Percentiles rank a stretch among this genome's conserved stretches.
phyloP scores from a whole-genome alignment of 1,284 basidiomycete species.

The Coniferiporia sulphurascens region DNA sequence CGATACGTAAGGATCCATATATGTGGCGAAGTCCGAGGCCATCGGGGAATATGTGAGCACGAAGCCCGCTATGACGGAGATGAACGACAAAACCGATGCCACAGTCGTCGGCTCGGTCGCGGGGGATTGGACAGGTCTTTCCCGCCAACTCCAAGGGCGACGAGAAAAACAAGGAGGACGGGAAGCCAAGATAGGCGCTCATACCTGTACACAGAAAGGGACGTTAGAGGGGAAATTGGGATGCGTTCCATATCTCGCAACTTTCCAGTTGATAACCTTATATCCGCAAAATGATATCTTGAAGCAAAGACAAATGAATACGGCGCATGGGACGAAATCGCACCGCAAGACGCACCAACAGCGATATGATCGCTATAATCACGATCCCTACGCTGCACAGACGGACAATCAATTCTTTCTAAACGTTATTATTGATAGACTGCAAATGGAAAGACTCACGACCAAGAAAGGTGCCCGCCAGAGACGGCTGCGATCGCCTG shows the following conservation, averaged over 20 bases:
- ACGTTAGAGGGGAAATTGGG: neutral
- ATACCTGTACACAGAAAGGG: constrained; percentile 29
- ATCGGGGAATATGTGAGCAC: constrained; percentile 54
- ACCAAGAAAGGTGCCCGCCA: constrained; percentile 60
- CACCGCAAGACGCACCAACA: constrained; percentile 40
- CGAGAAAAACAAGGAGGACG: constrained; percentile 59
- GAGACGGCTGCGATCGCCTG: constrained; percentile 73
- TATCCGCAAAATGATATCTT: constrained; percentile 58
- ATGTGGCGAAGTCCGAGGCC: constrained; percentile 56
- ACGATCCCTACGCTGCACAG: constrained; percentile 84
- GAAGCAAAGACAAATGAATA: neutral
- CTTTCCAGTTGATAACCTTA: constrained; percentile 52
- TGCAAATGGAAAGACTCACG: constrained; percentile 43
- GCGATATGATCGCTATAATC: constrained; percentile 64
- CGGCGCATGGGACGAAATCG: neutral
- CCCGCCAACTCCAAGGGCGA: constrained; percentile 56
- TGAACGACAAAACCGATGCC: constrained; percentile 34
- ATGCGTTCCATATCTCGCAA: no score
- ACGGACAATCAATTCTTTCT: no score
- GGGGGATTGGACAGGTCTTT: constrained; percentile 36
- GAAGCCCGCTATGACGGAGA: constrained; percentile 38
- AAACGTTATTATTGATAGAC: no score
- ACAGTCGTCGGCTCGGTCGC: constrained; percentile 25
- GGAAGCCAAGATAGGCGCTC: constrained; percentile 66
- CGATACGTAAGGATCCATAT: constrained; percentile 46